These are phyloP conservation scores for Rachicladosporium sp. DNA, from an alignment of 2,329 filamentous ascomycete species.

Conservation along the genomic window DNA sequence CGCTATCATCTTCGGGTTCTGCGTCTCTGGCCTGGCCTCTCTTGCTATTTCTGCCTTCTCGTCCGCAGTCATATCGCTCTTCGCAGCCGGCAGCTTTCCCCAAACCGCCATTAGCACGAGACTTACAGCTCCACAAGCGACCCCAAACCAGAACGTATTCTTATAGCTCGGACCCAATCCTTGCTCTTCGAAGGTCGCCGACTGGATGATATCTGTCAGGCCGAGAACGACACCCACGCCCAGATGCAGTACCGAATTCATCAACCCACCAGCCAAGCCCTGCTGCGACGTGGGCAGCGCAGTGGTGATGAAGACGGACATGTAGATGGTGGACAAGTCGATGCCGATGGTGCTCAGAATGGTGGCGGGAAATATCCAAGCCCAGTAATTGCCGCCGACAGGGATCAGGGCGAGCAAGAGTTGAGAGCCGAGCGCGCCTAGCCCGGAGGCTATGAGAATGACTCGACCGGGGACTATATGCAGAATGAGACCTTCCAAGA, in stretches of 20 bases:
- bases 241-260: slow-evolving; percentile 57
- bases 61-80: slow-evolving; percentile 44
- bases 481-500: slow-evolving; percentile 50
- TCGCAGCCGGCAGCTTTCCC: slow-evolving; percentile 34
- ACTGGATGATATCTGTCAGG: slow-evolving; percentile 49
- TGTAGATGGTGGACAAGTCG: slow-evolving; percentile 61
- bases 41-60: slow-evolving; percentile 27
- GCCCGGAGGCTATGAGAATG: slow-evolving; percentile 47
- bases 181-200: slow-evolving; percentile 31
- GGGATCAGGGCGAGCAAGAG: slow-evolving; percentile 55
- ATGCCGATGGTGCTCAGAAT: slow-evolving; percentile 57
- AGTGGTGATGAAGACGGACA: slow-evolving; percentile 61
- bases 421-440: slow-evolving; percentile 44
- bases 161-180: slow-evolving; percentile 24
- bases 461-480: slow-evolving; percentile 53
- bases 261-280: slow-evolving; percentile 56
- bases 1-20: neutral
- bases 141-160: slow-evolving; percentile 26
- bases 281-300: slow-evolving; percentile 54
- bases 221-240: slow-evolving; percentile 60
- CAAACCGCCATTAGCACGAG: slow-evolving; percentile 25
- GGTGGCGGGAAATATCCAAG: slow-evolving; percentile 59
- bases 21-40: neutral
- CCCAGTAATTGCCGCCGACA: slow-evolving; percentile 49
- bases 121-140: slow-evolving; percentile 18